Base-by-base conservation (phyloP, 257 asterid species). In the Fraxinus anomala region DNA sequence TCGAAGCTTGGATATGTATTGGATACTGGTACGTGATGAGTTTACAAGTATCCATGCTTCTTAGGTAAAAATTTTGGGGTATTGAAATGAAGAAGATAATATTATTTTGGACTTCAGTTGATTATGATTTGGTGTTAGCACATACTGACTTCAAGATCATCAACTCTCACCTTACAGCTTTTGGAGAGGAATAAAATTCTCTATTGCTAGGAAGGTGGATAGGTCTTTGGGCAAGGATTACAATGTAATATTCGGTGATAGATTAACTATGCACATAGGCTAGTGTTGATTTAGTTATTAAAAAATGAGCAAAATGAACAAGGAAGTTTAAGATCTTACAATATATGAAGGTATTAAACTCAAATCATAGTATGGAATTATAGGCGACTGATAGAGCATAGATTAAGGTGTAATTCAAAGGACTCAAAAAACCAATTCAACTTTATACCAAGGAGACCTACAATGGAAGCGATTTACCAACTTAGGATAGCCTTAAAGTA, bases 21-120 rank as follows among this genome's bases (percentile, higher is more conserved):
- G 6, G 36, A 33, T 33, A 33, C 6, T 33, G 36, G 36, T 4
- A 33, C 36, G 36, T 33, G 0, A 33, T 33, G 36, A 33, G 6
- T 33, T 33, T 33, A 4, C 6, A 33, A 33, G 36, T 33, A 33
- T 33, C 6, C 36, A 3, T 0, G 6, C 34, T 3, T 33, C 34
- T 33, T 33, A 33, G 1, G 42, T 37, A 11, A 37, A 12, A 12
- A 2, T 8, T 47, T 47, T 47, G 28, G 66, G 2, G 21, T 12
- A 56, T n/a, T 56, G 66, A 56, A 56, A 56, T 56, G 66, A 56
- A 56, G 65, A n/a, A 51, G 26, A 26, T 56, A 56, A 54, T 54
- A 19, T 1, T 17, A 56, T 56, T 56, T 56, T 5, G 21, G 3
- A 56, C 66, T 56, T 56, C 66, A 56, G 26, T 56, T n/a, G 28